Conservation (phyloP, 1,284 basidiomycete genomes). For the Pascua guehoae region DNA sequence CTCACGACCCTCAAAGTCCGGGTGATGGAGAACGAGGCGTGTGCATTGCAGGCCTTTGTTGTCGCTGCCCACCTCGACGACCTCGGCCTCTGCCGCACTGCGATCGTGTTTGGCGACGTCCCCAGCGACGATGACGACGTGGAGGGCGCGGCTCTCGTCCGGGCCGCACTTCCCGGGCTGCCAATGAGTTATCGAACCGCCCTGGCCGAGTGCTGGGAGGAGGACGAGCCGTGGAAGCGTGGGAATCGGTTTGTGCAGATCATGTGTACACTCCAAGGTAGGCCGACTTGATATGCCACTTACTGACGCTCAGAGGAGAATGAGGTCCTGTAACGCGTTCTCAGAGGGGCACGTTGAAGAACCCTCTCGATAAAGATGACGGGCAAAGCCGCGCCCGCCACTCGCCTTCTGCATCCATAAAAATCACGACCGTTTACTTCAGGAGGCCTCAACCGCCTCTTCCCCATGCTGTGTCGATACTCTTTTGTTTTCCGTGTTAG, state of each 20-base stretch:
- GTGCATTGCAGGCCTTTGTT: slow-evolving; percentile 12
- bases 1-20: slow-evolving; percentile 6
- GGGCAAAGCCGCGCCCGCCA: background rate
- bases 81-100: slow-evolving; percentile 17
- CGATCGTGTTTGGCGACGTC: slow-evolving; percentile 13
- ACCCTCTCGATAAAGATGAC: background rate
- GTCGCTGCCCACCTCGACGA: slow-evolving; percentile 12
- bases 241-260: slow-evolving; percentile 12
- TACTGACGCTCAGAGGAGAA: no score
- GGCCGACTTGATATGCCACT: no score
- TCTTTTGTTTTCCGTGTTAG: no score
- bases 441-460: no score
- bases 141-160: background rate
- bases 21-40: slow-evolving; percentile 13
- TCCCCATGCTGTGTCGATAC: no score
- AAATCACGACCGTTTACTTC: background rate
- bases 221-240: background rate
- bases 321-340: no score
- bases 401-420: background rate
- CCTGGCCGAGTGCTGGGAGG: slow-evolving; percentile 3
- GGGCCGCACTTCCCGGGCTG: background rate
- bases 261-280: background rate
- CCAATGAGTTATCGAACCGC: slow-evolving; percentile 1
- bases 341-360: no score
- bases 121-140: background rate